Conservation (phyloP, 345 rosid species). For the Rhodamnia argentea region DNA sequence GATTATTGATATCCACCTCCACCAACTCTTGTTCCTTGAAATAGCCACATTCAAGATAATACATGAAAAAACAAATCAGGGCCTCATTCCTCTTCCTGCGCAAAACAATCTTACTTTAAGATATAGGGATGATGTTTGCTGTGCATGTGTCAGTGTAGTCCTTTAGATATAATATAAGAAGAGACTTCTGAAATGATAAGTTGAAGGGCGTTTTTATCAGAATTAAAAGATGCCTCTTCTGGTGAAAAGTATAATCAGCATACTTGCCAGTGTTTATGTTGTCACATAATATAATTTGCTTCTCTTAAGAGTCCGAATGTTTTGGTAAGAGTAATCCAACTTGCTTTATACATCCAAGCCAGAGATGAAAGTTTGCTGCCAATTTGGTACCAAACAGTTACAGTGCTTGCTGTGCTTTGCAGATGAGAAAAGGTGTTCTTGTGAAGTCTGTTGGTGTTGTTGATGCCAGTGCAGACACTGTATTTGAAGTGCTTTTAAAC, state of each 20-base stretch:
- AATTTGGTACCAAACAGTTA: not conserved
- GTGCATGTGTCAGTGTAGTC: not conserved
- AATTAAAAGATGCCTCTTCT: not conserved
- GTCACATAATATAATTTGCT: not conserved
- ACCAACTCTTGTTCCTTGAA: no score
- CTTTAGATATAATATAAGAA: not conserved
- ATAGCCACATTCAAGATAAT: not conserved
- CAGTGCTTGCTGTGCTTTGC: not conserved
- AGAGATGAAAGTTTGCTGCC: not conserved
- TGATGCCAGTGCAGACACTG: constrained; percentile 81
- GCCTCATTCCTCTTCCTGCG: not conserved
- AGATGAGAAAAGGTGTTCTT: constrained; percentile 75
- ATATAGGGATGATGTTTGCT: not conserved
- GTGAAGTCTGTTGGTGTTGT: constrained; percentile 84
- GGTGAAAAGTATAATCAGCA: not conserved
- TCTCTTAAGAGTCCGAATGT: not conserved
- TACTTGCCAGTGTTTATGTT: not conserved
- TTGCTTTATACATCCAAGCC: not conserved
- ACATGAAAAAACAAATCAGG: not conserved
- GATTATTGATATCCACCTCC: no score
- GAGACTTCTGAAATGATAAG: not conserved
- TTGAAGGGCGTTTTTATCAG: not conserved
- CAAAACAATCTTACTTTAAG: not conserved
- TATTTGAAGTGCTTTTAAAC: constrained; percentile 69
- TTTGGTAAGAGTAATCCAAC: not conserved